Evolutionary conservation across 2,329 filamentous ascomycete species (phyloP).

Genomic region (Penicillium sp.): DNA sequence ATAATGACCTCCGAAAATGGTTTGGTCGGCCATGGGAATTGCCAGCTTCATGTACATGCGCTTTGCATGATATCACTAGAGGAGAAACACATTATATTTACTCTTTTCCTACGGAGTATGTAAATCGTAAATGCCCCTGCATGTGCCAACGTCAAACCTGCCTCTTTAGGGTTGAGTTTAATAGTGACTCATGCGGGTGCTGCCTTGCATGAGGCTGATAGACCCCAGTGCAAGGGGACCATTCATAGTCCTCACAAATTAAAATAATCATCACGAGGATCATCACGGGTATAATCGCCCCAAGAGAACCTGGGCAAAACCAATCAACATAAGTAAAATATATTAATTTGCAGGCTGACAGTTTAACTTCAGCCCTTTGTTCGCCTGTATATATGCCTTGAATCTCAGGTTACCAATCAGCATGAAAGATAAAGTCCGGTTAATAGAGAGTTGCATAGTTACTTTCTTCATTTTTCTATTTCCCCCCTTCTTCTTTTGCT

Average conservation of each 20-base stretch:
- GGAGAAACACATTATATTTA: neutral
- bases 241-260: neutral
- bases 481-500: neutral
- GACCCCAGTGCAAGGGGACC: neutral
- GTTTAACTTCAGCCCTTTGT: neutral
- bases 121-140: neutral
- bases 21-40: conserved; percentile 3
- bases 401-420: neutral
- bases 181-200: conserved; percentile 2
- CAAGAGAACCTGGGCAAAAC: neutral
- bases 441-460: neutral
- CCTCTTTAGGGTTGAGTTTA: neutral
- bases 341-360: neutral
- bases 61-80: neutral
- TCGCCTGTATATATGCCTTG: neutral
- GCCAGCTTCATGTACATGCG: conserved; percentile 1
- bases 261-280: neutral
- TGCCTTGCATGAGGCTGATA: conserved; percentile 6
- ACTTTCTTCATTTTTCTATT: neutral
- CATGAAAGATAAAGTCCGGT: neutral
- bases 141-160: neutral
- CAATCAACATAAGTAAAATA: neutral
- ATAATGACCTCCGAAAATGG: conserved; percentile 3
- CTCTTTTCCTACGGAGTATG: neutral
- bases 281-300: neutral